phyloP scores from a whole-genome alignment of 129 eudicot genomes.

The Saussurea involucrata region DNA sequence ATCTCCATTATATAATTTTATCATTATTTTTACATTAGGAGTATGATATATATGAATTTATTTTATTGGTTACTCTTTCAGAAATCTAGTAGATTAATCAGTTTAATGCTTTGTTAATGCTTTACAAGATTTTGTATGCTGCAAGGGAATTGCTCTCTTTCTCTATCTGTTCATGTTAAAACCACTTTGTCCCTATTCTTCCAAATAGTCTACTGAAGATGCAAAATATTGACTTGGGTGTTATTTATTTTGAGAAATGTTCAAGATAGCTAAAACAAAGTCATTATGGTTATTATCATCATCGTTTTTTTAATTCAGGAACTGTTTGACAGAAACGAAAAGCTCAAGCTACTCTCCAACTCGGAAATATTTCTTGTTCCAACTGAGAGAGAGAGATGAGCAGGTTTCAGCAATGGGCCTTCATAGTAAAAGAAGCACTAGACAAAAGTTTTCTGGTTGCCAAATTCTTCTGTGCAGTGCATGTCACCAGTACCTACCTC shows the following conservation, averaged over 20 bases:
- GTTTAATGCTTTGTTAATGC: neutral
- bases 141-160: neutral
- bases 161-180: neutral
- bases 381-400: slow-evolving; percentile 21
- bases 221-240: neutral
- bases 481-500: slow-evolving; percentile 55
- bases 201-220: neutral
- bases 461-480: slow-evolving; percentile 48
- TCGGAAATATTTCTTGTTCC: neutral
- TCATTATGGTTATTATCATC: neutral
- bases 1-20: neutral
- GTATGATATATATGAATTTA: neutral
- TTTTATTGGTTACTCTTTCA: neutral
- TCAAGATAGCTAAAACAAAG: slow-evolving; percentile 1
- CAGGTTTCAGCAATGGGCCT: slow-evolving; percentile 33
- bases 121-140: neutral
- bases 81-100: neutral
- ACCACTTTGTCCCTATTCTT: neutral
- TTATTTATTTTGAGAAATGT: neutral
- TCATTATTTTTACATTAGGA: neutral
- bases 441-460: slow-evolving; percentile 25
- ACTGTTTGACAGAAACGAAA: neutral
- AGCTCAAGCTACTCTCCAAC: slow-evolving; percentile 9
- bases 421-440: slow-evolving; percentile 49
- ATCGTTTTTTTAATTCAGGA: slow-evolving; percentile 14